Conservation (phyloP, 441 rosid species). For the Viola pubescens region DNA sequence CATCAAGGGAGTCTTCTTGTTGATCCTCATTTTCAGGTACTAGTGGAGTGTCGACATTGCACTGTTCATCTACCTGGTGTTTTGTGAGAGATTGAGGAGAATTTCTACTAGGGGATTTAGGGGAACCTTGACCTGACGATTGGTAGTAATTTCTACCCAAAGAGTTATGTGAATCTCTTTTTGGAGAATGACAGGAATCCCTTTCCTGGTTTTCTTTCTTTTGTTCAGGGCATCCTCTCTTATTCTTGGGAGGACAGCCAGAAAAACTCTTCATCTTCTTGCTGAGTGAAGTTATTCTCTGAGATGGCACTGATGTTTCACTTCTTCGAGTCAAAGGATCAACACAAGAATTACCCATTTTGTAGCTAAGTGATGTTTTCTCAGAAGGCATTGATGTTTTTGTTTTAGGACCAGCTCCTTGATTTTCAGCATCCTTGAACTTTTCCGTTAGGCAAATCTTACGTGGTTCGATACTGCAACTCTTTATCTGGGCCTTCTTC, state of each 20-base stretch:
- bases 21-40: slow-evolving; percentile 31
- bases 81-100: slow-evolving; percentile 19
- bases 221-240: slow-evolving; percentile 19
- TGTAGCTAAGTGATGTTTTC: slow-evolving; percentile 38
- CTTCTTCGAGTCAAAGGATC: slow-evolving; percentile 21
- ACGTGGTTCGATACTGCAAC: slow-evolving; percentile 26
- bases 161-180: background rate
- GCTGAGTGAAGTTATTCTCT: slow-evolving; percentile 41
- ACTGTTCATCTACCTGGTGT: slow-evolving; percentile 18
- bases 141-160: slow-evolving; percentile 22
- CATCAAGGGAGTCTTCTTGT: slow-evolving; percentile 25
- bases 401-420: slow-evolving; percentile 27
- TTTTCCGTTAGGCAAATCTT: slow-evolving; percentile 32
- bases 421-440: slow-evolving; percentile 32
- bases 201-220: slow-evolving; percentile 25
- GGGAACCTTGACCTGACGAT: slow-evolving; percentile 7
- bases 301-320: slow-evolving; percentile 25
- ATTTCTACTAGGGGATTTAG: slow-evolving; percentile 1
- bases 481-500: slow-evolving; percentile 34
- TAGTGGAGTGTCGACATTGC: slow-evolving; percentile 19
- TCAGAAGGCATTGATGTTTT: slow-evolving; percentile 28
- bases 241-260: slow-evolving; percentile 20
- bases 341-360: slow-evolving; percentile 26
- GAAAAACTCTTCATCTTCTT: slow-evolving; percentile 28
- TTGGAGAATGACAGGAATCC: slow-evolving; percentile 17